Conservation (phyloP, 1,284 basidiomycete genomes). For the Ceratobasidium sp. region DNA sequence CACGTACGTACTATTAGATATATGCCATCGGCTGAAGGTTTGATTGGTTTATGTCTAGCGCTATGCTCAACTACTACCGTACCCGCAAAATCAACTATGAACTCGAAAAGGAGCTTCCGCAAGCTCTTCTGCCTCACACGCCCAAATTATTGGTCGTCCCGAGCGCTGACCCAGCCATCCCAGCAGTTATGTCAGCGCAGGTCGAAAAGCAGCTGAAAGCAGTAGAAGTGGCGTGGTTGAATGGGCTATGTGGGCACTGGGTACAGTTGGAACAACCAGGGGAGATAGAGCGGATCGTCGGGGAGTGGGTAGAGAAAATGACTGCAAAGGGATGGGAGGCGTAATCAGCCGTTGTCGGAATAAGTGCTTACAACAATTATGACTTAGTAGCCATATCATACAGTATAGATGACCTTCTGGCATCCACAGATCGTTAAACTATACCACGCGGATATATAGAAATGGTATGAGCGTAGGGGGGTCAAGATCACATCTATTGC, state of each 20-base stretch:
- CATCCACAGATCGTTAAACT: too few species aligned
- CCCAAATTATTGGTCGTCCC: constrained; percentile 13
- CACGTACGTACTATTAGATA: background rate
- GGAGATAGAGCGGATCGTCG: constrained; percentile 27
- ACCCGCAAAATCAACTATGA: constrained; percentile 1
- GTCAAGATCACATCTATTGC: too few species aligned
- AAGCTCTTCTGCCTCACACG: background rate
- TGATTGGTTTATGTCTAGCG: background rate
- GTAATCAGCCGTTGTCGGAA: too few species aligned
- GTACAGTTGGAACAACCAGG: constrained; percentile 22
- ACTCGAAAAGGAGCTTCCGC: background rate
- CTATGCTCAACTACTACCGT: constrained; percentile 24
- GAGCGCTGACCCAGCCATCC: constrained; percentile 11
- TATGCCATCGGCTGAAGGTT: background rate
- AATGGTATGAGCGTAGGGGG: too few species aligned
- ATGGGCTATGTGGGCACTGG: constrained; percentile 25
- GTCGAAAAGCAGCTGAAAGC: background rate
- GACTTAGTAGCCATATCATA: too few species aligned
- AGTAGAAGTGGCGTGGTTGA: constrained; percentile 1
- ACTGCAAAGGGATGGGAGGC: too few species aligned
- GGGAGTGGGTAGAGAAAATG: constrained; percentile 35
- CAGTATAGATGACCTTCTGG: too few species aligned
- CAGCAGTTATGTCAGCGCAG: background rate
- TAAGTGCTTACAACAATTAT: too few species aligned
- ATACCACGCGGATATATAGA: too few species aligned